Base-by-base conservation (phyloP, 2,329 filamentous ascomycete genomes). In the Penicillium sp. region DNA sequence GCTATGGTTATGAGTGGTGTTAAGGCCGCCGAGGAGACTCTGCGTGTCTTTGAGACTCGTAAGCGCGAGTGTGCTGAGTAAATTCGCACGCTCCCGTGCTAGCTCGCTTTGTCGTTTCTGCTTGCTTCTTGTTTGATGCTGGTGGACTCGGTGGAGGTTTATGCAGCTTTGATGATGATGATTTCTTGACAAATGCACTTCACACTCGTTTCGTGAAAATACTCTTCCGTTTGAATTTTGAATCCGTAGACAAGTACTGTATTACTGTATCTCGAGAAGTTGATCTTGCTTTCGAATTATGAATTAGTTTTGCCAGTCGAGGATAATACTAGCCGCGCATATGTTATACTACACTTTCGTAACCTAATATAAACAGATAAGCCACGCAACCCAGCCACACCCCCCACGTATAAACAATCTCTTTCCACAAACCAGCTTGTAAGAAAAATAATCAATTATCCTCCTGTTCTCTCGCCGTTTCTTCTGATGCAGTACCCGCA, bases 1-100 rank as follows among this genome's bases (percentile, higher is more conserved):
- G 92, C 92, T 52, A 96, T 96, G 92, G 90, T 85, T 21, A 82
- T 96, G 39, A 89, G 84, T 57, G 92, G 92, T 65, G 89, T 96
- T 70, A 96, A 96, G 83, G 92, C 92, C 69, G 92, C 92, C 10
- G 91, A 96, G 79, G 91, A 93, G 77, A 89, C 89, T 0, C 79
- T 96, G 63, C 85, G 82, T 65, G 83, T 96, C 57, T 92, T 91
- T 66, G 90, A 94, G 38, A 77, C 85, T 66, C 86, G 91, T 67
- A 89, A 90, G 84, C 84, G 84, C 68, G 85, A 94, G 82, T 92
- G 92, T 68, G 83, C 82, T n/a, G 77, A 84, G 74, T 85, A 77
- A 71, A 59, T 51, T 51, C 44, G 54, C 27, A 25, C 52, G 17
- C 49, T 49, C 27, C 29, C 7, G 29, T 29, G 33, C 27, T 55